Conservation (phyloP, 306 rosid species). For the Begonia fuchsioides region DNA sequence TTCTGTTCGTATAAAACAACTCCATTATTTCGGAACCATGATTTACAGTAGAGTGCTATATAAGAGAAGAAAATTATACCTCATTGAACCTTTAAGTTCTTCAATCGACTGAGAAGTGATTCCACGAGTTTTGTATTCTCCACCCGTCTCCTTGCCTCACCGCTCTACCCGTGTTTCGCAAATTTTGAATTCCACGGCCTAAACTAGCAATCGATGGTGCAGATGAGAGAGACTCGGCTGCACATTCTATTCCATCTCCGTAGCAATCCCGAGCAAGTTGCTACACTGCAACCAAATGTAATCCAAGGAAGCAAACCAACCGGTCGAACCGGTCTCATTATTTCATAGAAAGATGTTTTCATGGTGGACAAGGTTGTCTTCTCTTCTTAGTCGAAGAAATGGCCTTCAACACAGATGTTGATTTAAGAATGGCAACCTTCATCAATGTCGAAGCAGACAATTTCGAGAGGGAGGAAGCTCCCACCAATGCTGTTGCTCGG, state of each 20-base stretch:
- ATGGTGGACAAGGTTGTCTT: constrained; percentile 62
- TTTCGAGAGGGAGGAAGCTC: constrained; percentile 68
- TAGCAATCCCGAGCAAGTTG: constrained; percentile 55
- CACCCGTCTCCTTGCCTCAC: constrained; percentile 38
- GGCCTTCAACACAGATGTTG: constrained; percentile 40
- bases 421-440: constrained; percentile 40
- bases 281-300: constrained; percentile 54
- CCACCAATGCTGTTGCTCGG: constrained; percentile 62
- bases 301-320: constrained; percentile 60
- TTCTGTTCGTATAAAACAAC: neutral
- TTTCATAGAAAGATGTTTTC: constrained; percentile 71
- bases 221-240: constrained; percentile 38
- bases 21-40: neutral
- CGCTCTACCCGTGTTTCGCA: constrained; percentile 34
- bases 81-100: constrained; percentile 34
- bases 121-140: constrained; percentile 44
- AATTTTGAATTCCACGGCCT: constrained; percentile 59
- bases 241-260: constrained; percentile 77
- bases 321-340: constrained; percentile 45
- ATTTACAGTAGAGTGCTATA: neutral
- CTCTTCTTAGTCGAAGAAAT: constrained; percentile 58
- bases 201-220: constrained; percentile 69
- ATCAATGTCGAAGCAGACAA: constrained; percentile 49
- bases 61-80: constrained; percentile 6
- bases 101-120: constrained; percentile 34